Evolutionary conservation across 2,329 filamentous ascomycete genomes (phyloP).

Genomic region (Leptographium galeiforme): DNA sequence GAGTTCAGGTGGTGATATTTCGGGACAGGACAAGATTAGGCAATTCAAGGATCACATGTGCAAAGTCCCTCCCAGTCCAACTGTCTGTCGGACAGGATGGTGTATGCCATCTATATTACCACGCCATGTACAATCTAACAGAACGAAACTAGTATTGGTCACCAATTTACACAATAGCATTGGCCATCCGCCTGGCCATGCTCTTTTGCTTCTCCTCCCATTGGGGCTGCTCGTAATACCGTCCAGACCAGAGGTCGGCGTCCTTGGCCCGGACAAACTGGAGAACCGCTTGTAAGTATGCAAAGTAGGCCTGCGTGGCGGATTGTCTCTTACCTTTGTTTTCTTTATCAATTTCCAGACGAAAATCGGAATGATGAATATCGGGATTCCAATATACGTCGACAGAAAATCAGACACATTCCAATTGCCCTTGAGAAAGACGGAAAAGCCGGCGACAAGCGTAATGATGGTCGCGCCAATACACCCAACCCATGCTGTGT

Average conservation of each 20-base stretch:
- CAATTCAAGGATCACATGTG: no score
- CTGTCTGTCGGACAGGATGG: no score
- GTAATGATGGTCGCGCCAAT: constrained; percentile 9
- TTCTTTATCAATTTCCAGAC: constrained; percentile 24
- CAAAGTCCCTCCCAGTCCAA: no score
- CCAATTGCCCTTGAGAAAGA: constrained; percentile 14
- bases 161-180: not conserved
- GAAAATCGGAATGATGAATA: constrained; percentile 26
- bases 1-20: no score
- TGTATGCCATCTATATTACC: no score
- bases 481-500: constrained; percentile 1
- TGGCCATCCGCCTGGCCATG: not conserved
- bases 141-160: not conserved
- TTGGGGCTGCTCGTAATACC: not conserved
- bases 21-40: no score
- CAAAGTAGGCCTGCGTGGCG: not conserved
- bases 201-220: not conserved
- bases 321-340: constrained; percentile 18
- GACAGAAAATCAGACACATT: constrained; percentile 21
- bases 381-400: constrained; percentile 26
- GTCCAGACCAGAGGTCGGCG: not conserved
- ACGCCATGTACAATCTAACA: no score
- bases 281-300: not conserved
- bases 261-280: not conserved
- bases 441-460: constrained; percentile 16